phyloP scores from a whole-genome alignment of 257 asterid species.

The Capsicum rhomboideum region DNA sequence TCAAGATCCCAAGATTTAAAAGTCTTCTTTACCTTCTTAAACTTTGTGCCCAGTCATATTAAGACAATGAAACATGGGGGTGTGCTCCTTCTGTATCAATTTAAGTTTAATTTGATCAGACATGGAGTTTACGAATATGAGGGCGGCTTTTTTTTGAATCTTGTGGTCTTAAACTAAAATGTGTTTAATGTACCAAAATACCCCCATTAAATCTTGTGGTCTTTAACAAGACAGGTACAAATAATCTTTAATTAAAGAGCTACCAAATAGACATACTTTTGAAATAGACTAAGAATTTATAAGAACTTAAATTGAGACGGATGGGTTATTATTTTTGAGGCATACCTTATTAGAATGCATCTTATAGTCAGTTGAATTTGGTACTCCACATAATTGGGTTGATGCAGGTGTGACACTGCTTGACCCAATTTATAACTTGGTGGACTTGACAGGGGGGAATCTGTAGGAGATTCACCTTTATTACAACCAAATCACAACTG shows the following conservation, averaged over 20 bases:
- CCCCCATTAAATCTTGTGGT: not conserved
- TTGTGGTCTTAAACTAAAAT: not conserved
- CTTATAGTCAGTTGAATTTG: not conserved
- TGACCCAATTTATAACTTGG: not conserved
- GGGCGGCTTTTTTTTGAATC: not conserved
- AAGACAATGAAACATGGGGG: not conserved
- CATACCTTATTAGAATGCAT: not conserved
- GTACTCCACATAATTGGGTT: not conserved
- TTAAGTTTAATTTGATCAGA: no score
- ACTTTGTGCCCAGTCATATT: not conserved
- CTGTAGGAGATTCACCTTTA: not conserved
- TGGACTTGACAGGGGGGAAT: not conserved
- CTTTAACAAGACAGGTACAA: not conserved
- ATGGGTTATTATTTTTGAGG: not conserved
- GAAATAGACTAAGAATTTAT: no score
- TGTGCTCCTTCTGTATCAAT: no score
- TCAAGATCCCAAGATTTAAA: no score
- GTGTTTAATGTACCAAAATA: not conserved
- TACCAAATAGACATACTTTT: not conserved
- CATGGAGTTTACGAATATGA: not conserved
- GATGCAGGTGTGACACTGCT: not conserved
- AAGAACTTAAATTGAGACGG: not conserved
- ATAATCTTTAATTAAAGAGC: not conserved
- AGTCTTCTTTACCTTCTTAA: not conserved
- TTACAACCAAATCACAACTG: not conserved